Evolutionary conservation across 1,139 yeast genomes (phyloP), one percentile per base, ranked within the genome.

Genomic region (Neolecta irregularis): DNA sequence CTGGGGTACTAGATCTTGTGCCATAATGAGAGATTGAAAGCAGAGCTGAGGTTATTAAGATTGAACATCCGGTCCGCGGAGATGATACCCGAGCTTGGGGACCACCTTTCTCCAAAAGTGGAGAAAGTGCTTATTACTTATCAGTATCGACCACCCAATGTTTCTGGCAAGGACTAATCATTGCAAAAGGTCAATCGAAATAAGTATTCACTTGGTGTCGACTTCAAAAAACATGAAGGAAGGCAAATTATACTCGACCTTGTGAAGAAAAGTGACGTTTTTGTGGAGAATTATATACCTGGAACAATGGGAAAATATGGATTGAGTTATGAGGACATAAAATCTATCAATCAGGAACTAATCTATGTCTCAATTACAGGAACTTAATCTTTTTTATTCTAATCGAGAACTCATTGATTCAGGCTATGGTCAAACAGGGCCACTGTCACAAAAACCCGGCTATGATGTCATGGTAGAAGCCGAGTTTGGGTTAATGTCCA

Each of bases 391-490:
- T n/a, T n/a, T n/a, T n/a, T n/a, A n/a, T n/a, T n/a, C n/a, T n/a
- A n/a, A n/a, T n/a, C n/a, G n/a, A n/a, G n/a, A n/a, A n/a, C n/a
- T n/a, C n/a, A n/a, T n/a, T n/a, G n/a, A n/a, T n/a, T n/a, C n/a
- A n/a, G n/a, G 35, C 20, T 58, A 57, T 41, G 61, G 62, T 24
- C 61, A 55, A 35, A 48, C 55, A 1, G 61, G 61, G 1, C 61
- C 61, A 6, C 55, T 47, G 40, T 42, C 52, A 8, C 41, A 46
- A 21, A 49, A 64, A 12, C 61, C 64, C 2, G 64, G 64, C 17
- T 59, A 59, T 46, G 64, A 59, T 39, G 64, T 60, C 32, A 60
- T 60, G 64, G 64, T 61, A 4, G 65, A 60, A 40, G 65, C 65
- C 6, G 65, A 60, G 43, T 54, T 58, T 44, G 65, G 65, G 4